Evolutionary conservation across 441 rosid species (phyloP).

Genomic region (Gossypium aridum): DNA sequence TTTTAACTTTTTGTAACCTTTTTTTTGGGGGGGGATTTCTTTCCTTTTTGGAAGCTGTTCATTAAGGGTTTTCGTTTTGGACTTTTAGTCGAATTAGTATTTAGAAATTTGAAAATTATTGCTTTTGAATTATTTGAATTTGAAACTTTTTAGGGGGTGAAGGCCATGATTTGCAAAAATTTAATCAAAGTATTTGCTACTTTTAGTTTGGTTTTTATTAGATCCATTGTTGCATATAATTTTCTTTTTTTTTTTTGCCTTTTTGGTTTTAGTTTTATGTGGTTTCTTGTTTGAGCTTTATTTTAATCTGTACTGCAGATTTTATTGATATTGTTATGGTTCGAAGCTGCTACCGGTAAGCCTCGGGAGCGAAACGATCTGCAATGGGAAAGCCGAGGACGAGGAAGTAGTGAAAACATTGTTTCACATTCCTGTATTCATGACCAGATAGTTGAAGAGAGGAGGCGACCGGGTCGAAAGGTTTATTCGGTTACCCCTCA

Average conservation of each 20-base stretch:
- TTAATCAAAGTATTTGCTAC: constrained; percentile 10
- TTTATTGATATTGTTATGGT: constrained; percentile 46
- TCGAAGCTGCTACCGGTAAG: constrained; percentile 5
- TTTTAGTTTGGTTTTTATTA: constrained; percentile 12
- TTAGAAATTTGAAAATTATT: background rate
- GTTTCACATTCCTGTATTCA: constrained; percentile 91
- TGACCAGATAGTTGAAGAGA: constrained; percentile 85
- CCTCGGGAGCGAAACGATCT: constrained; percentile 14
- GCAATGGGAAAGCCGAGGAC: constrained; percentile 34
- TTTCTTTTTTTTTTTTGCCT: background rate
- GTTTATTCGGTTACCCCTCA: constrained; percentile 90
- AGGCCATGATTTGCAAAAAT: constrained; percentile 8
- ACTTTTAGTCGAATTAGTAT: background rate
- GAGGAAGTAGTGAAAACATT: constrained; percentile 34
- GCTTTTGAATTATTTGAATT: constrained; percentile 5
- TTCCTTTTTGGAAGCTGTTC: constrained; percentile 10
- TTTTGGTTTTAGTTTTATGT: background rate
- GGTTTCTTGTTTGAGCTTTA: constrained; percentile 3
- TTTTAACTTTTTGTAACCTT: background rate
- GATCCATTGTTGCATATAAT: constrained; percentile 20
- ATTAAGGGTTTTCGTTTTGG: background rate
- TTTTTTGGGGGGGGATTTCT: background rate
- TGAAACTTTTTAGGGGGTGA: background rate
- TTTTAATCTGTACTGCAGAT: constrained; percentile 36
- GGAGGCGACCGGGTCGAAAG: constrained; percentile 79